Evolutionary conservation across 129 eudicot species (phyloP), one percentile per base, ranked within the genome.

Genomic region (Artemisia argyi): DNA sequence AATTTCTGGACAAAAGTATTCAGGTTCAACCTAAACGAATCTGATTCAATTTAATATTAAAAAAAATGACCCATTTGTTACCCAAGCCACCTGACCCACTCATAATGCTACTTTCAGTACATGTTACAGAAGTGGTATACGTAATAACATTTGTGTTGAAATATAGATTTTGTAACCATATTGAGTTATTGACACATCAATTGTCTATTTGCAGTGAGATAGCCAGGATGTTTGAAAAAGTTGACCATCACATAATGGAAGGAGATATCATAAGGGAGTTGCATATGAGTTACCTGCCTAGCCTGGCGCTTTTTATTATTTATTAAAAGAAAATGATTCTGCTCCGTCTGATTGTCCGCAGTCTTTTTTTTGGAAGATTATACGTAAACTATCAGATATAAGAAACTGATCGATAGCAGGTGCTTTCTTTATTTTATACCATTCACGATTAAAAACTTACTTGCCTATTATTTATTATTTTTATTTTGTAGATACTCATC

Each of bases 241-340:
- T 88, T 70, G 97, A 91, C 74, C 71, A 78, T 61, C 89, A 88
- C 79, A 85, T 87, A 80, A 75, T 63, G 65, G 68, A 87, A 75
- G 89, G 81, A 55, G 82, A 85, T 82, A 82, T 91, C 24, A 73
- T 86, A 72, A 26, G 30, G 39, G 88, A 79, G 74, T 71, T 85
- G 15, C 68, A 77, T 71, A 81, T 91, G 95, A 83, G 83, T 80
- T 80, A 82, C 57, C 81, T 91, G 54, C 91, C 95, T 53, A 81
- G 63, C 83, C 95, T 91, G 61, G 79, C 83, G n/a, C n/a, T n/a
- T n/a, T n/a, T n/a, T n/a, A n/a, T n/a, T n/a, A n/a, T n/a, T n/a
- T n/a, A n/a, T n/a, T n/a, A n/a, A n/a, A n/a, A n/a, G n/a, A n/a
- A n/a, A n/a, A n/a, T n/a, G n/a, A n/a, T n/a, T n/a, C n/a, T n/a